Conservation (phyloP, 306 rosid species). For the Quillaja saponaria region DNA sequence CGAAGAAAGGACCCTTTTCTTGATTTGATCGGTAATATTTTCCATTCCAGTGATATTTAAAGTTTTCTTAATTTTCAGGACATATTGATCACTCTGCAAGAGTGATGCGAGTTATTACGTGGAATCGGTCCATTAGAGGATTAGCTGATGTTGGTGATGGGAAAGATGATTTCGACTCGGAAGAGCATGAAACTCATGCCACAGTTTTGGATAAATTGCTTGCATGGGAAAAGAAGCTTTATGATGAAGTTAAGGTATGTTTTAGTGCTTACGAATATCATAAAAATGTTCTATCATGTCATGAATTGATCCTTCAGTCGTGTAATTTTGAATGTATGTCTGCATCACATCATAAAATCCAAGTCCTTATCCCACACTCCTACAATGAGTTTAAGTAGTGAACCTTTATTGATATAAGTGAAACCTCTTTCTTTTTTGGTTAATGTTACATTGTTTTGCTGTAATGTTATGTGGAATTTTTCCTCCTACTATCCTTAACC, state of each 20-base stretch:
- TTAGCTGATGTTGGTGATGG: slow-evolving; percentile 51
- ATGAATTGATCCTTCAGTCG: too few relatives aligned
- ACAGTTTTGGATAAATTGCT: slow-evolving; percentile 88
- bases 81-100: slow-evolving; percentile 93
- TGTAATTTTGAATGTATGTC: background rate
- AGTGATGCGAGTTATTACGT: slow-evolving; percentile 89
- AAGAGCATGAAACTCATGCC: slow-evolving; percentile 90
- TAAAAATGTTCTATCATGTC: too few relatives aligned
- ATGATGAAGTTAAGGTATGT: slow-evolving; percentile 89
- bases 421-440: background rate
- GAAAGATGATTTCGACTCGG: slow-evolving; percentile 75
- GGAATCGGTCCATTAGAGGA: slow-evolving; percentile 87
- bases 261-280: background rate
- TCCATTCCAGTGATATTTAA: background rate
- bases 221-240: slow-evolving; percentile 97
- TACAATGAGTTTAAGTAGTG: background rate
- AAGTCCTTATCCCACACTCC: too few relatives aligned
- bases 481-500: background rate
- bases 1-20: background rate
- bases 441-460: background rate
- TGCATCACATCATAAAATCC: background rate
- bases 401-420: background rate
- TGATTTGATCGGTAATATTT: background rate
- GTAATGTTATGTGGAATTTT: background rate
- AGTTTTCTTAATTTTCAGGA: slow-evolving; percentile 44